Evolutionary conservation across 2,329 filamentous ascomycete genomes (phyloP), one percentile per base, ranked within the genome.

Genomic region (Phyllachora maydis): DNA sequence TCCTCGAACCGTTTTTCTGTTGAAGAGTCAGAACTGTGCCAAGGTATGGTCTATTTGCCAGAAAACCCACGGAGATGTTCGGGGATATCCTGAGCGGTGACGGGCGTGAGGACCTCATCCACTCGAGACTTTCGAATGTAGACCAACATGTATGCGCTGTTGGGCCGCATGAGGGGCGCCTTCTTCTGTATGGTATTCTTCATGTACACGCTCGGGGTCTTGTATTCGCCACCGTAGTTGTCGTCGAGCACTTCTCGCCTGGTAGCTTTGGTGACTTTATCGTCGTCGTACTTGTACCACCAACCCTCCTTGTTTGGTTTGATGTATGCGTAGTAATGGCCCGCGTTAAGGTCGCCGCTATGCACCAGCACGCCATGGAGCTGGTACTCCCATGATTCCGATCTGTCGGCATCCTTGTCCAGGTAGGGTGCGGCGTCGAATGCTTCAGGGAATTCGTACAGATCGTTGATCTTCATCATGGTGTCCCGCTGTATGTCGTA

Each of bases 401-500:
- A 88, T 42, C 59, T 76, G 43, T 93, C 83, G 14, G 81, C 79
- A 30, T 79, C 72, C 13, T 81, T 72, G 8, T 81, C 75, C 11
- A 98, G 65, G 42, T 88, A 98, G 1, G 82, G 82, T 0, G 77
- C 59, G 5, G 83, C 79, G 41, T 91, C 78, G 38, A 82, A 81
- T 27, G 65, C 52, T 29, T 90, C 78, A 1, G 79, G 81, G 34
- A 88, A 91, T 39, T 90, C 81, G 50, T 88, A 85, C 27, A 79
- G 70, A 37, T 90, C 81, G 39, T 91, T 90, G 43, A 98, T 82
- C 52, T 98, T 98, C 75, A 91, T 93, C 78, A 95, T 93, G 32
- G 81, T 82, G 42, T 95, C 85, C 36, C 79, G 70, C 35, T 91
- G 75, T 38, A 93, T 77, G 48, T 98, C 88, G 50, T 98, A 98